A percentile compares a stretch with the other conserved stretches of the same genome.
Conservation (phyloP, 805 yeast genomes). For the Candida adriatica region DNA sequence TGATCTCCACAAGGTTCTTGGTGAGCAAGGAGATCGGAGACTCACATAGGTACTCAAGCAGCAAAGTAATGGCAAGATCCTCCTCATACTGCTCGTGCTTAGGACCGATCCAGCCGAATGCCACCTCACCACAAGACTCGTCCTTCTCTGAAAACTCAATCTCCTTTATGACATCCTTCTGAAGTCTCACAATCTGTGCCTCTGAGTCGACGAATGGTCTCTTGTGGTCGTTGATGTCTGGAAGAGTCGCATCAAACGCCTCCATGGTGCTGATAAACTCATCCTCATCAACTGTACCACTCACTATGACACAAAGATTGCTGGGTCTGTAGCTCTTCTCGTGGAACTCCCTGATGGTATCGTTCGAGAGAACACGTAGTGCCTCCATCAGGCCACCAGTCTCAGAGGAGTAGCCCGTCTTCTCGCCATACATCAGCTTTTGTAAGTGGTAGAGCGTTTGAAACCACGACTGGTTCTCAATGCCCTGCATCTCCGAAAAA, state of each 20-base stretch:
- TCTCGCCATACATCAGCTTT: constrained; percentile 43
- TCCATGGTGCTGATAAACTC: constrained; percentile 59
- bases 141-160: constrained; percentile 86
- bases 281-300: constrained; percentile 77
- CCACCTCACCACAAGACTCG: constrained; percentile 73
- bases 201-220: constrained; percentile 81
- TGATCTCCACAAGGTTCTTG: constrained; percentile 68
- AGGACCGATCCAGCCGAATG: constrained; percentile 82
- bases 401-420: constrained; percentile 84
- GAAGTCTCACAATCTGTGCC: constrained; percentile 29
- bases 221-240: constrained; percentile 23
- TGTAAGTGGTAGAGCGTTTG: constrained; percentile 54
- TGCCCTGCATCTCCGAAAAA: constrained; percentile 94
- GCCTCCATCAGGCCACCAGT: constrained; percentile 88
- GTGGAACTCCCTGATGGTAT: constrained; percentile 74
- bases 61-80: constrained; percentile 63
- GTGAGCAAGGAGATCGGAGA: constrained; percentile 72
- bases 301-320: constrained; percentile 72
- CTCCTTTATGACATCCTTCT: constrained; percentile 34
- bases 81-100: constrained; percentile 40
- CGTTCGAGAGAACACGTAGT: constrained; percentile 64
- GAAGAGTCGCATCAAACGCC: constrained; percentile 54
- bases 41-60: constrained; percentile 70
- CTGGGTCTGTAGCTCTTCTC: constrained; percentile 67
- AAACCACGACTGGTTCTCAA: constrained; percentile 73